Conservation (phyloP, 2,329 filamentous ascomycete genomes). For the Fusarium odoratissimum region DNA sequence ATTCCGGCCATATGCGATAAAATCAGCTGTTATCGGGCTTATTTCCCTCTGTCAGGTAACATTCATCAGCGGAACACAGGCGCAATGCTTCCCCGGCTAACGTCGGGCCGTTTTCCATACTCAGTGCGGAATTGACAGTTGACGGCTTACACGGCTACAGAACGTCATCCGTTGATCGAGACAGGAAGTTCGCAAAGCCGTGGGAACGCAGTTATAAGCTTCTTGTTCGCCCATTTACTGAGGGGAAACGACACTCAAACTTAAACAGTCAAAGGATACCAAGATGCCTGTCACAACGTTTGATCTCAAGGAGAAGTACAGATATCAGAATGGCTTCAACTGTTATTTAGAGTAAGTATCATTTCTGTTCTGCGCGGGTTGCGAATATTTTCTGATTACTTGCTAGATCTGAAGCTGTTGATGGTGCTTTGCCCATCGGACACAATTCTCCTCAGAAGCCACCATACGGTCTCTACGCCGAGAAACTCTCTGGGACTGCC, state of each 20-base stretch:
- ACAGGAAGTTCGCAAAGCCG: conserved; percentile 26
- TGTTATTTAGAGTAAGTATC: conserved; percentile 77
- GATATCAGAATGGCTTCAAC: conserved; percentile 82
- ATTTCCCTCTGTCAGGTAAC: not conserved
- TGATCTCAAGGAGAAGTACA: conserved; percentile 68
- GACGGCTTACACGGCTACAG: conserved; percentile 38
- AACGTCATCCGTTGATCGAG: conserved; percentile 38
- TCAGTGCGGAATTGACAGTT: conserved; percentile 42
- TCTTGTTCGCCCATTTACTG: conserved; percentile 19
- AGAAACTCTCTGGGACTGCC: conserved; percentile 79
- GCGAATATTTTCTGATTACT: conserved; percentile 1
- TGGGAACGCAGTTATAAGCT: conserved; percentile 38
- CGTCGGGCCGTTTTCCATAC: conserved; percentile 43
- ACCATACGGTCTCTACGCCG: conserved; percentile 82
- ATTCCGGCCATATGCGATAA: conserved; percentile 19
- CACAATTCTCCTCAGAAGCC: conserved; percentile 87
- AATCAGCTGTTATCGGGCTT: conserved; percentile 1
- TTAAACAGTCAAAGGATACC: conserved; percentile 3
- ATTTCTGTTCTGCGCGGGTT: not conserved
- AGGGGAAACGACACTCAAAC: conserved; percentile 1
- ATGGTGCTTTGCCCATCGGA: conserved; percentile 78
- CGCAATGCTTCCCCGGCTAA: conserved; percentile 42
- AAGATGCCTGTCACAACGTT: conserved; percentile 65
- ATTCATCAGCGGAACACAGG: conserved; percentile 39
- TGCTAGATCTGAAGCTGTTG: conserved; percentile 77